A percentile compares a stretch with the other conserved stretches of the same genome.
phyloP scores from a whole-genome alignment of 345 rosid species.

The Boechera retrofracta region DNA sequence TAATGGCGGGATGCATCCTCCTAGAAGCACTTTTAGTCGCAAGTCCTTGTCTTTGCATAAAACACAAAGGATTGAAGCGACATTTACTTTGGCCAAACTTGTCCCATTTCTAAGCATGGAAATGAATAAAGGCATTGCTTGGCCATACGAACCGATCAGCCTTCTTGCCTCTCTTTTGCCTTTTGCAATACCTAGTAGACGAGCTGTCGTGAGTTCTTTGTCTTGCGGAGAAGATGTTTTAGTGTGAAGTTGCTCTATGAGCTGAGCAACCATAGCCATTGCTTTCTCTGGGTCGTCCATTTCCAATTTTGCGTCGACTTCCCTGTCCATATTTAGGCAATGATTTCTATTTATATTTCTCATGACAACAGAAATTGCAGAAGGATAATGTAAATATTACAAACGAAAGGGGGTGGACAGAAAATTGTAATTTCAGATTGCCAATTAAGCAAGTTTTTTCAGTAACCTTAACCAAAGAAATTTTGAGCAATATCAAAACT shows the following conservation, averaged over 20 bases:
- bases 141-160: slow-evolving; percentile 78
- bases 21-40: slow-evolving; percentile 83
- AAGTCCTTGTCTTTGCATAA: slow-evolving; percentile 83
- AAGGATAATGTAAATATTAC: slow-evolving; percentile 12
- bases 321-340: slow-evolving; percentile 50
- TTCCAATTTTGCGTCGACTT: slow-evolving; percentile 50
- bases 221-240: slow-evolving; percentile 71
- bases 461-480: background rate
- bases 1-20: slow-evolving; percentile 94
- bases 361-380: background rate
- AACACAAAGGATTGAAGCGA: slow-evolving; percentile 69
- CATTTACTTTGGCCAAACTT: slow-evolving; percentile 69
- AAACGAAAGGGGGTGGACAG: background rate
- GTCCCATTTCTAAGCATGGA: slow-evolving; percentile 84
- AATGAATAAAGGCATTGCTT: slow-evolving; percentile 89
- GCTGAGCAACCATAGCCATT: slow-evolving; percentile 73
- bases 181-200: slow-evolving; percentile 68
- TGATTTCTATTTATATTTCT: background rate
- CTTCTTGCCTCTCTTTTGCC: slow-evolving; percentile 75
- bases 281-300: slow-evolving; percentile 67
- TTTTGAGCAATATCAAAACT: background rate
- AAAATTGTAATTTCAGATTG: background rate
- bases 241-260: slow-evolving; percentile 80
- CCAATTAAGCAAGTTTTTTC: background rate
- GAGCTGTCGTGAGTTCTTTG: slow-evolving; percentile 79